Evolutionary conservation across 257 asterid species (phyloP), one percentile per base, ranked within the genome.

Genomic region (Phtheirospermum japonicum): DNA sequence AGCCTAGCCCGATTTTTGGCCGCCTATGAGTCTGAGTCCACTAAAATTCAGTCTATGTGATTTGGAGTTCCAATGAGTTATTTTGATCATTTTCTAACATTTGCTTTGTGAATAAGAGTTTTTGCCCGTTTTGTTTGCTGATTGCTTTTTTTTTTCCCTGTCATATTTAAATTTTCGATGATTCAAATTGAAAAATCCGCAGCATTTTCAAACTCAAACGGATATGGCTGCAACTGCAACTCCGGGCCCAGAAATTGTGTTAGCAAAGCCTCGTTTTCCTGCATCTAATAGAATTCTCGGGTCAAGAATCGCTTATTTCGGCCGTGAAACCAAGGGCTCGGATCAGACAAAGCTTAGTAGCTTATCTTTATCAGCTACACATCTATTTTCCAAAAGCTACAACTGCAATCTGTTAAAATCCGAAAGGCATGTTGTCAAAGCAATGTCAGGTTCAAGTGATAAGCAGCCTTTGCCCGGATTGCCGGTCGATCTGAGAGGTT

Each of bases 381-480:
- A 46, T 18, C 23, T 46, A 2, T 46, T 46, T 16, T 46, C 53
- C 53, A 46, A 16, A 16, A 6, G 20, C 23, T 46, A 46, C 26
- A 17, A 46, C 19, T n/a, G 19, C 19, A 46, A 46, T 16, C 53
- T 7, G 53, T 46, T 16, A 2, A 14, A 46, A 46, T 16, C 10
- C 5, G 23, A 46, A 46, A 46, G 53, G 23, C 53, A 4, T 5
- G 19, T n/a, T 16, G 6, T 16, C 2, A 46, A 16, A n/a, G 53
- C 53, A 46, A 46, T 46, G 53, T 14, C 53, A 16, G 26, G 53
- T 9, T 1, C 23, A 9, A 46, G 53, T 16, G 53, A 46, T 46
- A 46, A 46, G 23, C 53, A 46, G 53, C 16, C 53, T 46, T 46
- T 46, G 53, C 53, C 53, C 4, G 53, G 53, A 46, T 46, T 46